Evolutionary conservation across 1,139 yeast species (phyloP), one percentile per base, ranked within the genome.

Genomic region (Yueomyces sp.): DNA sequence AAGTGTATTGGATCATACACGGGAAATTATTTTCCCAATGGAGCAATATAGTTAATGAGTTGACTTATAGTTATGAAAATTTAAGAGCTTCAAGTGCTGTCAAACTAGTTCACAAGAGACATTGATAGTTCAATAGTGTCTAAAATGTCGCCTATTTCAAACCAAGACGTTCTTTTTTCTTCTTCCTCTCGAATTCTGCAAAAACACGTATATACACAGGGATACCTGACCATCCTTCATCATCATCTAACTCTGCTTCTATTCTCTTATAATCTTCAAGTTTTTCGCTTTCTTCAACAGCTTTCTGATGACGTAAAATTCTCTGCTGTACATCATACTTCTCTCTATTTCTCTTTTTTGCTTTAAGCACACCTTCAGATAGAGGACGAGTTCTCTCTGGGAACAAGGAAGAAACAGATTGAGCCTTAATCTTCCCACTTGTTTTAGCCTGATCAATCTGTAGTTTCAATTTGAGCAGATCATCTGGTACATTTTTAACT

Each of bases 171-270:
- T 27, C 26, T 42, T 66, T 64, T 50, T 78, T 78, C 56, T 81
- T 65, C 54, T 68, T 69, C 65, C 78, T 76, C 61, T 89, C 96
- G 42, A 85, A 76, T 54, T 82, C 82, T 3, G 95, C 86, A 67
- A 89, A 89, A 2, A 78, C 96, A 47, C 76, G 72, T 49, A 89
- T 78, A 33, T 83, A 77, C 11, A 81, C 70, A 11, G 95, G 94
- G 39, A 86, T 78, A 41, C 74, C 79, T 4, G 70, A 74, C 85
- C 89, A 82, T 6, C 68, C 70, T 29, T 69, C 75, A 39, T 62
- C 67, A 6, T 66, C 69, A 6, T 60, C 62, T 0, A 50, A 43
- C 7, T 42, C 46, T 12, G 42, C 39, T 9, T 45, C 44, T 11
- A 42, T 41, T 34, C 45, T 39, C 27, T 46, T 49, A 36, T 47